Conservation (phyloP, 192 early-diverging fungal species). For the Backusella liffmaniae region DNA sequence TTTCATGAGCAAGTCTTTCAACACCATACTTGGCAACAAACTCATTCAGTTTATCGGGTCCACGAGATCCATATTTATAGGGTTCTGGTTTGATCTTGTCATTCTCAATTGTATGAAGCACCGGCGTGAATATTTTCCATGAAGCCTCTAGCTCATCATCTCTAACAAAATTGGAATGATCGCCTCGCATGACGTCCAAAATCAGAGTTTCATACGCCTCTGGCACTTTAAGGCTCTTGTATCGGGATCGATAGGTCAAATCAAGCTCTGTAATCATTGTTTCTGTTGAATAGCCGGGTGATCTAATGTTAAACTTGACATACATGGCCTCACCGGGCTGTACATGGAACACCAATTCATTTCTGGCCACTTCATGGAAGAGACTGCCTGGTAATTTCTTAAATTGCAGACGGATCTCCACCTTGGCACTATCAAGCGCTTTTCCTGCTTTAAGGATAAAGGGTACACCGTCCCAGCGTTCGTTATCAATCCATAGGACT, state of each 20-base stretch:
- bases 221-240: conserved; percentile 86
- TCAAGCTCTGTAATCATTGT: conserved; percentile 94
- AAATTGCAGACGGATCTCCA: conserved; percentile 94
- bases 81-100: conserved; percentile 47
- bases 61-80: conserved; percentile 84
- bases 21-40: conserved; percentile 67
- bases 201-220: conserved; percentile 97
- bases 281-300: conserved; percentile 83
- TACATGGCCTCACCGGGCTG: conserved; percentile 95
- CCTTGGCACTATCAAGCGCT: conserved; percentile 88
- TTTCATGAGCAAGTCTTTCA: conserved; percentile 34
- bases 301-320: conserved; percentile 96
- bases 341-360: conserved; percentile 94
- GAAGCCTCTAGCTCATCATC: conserved; percentile 93
- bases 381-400: conserved; percentile 72
- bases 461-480: conserved; percentile 91
- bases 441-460: conserved; percentile 88
- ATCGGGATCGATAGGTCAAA: conserved; percentile 88
- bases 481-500: conserved; percentile 87
- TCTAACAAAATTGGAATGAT: conserved; percentile 95
- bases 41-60: conserved; percentile 74
- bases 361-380: conserved; percentile 75
- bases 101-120: conserved; percentile 85
- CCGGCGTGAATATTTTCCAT: conserved; percentile 97
- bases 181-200: conserved; percentile 86